phyloP scores from a whole-genome alignment of 345 rosid species.

The Limnanthes douglasii region DNA sequence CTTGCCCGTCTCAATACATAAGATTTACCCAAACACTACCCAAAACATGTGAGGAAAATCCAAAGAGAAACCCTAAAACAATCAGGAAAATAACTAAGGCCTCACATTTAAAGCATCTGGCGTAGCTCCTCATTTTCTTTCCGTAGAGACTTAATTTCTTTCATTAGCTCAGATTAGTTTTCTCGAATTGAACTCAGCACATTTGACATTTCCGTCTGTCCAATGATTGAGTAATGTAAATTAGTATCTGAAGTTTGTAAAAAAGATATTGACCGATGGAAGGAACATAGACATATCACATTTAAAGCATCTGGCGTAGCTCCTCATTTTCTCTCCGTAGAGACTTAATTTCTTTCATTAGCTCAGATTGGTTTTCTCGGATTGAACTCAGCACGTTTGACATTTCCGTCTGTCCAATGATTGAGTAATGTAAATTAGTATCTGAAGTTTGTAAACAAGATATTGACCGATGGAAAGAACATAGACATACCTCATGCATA shows the following conservation, averaged over 20 bases:
- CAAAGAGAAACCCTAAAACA: no score
- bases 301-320: constrained; percentile 68
- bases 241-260: neutral
- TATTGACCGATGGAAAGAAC: neutral
- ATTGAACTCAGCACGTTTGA: constrained; percentile 45
- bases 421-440: neutral
- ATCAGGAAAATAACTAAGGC: no score
- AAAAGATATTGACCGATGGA: no score
- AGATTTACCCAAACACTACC: no score
- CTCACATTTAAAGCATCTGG: constrained; percentile 41
- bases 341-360: constrained; percentile 58
- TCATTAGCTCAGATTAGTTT: constrained; percentile 42
- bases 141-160: constrained; percentile 32
- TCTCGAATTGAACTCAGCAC: constrained; percentile 28
- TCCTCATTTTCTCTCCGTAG: constrained; percentile 74
- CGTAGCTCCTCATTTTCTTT: constrained; percentile 42
- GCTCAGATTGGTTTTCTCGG: constrained; percentile 78
- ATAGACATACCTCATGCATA: constrained; percentile 78
- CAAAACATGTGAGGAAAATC: no score
- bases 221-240: no score
- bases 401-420: constrained; percentile 46
- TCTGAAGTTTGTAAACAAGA: neutral
- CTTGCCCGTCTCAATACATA: no score
- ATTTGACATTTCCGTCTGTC: constrained; percentile 28
- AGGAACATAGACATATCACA: no score